phyloP scores from a whole-genome alignment of 768 basidiomycete genomes.

The Termitomyces sp. region DNA sequence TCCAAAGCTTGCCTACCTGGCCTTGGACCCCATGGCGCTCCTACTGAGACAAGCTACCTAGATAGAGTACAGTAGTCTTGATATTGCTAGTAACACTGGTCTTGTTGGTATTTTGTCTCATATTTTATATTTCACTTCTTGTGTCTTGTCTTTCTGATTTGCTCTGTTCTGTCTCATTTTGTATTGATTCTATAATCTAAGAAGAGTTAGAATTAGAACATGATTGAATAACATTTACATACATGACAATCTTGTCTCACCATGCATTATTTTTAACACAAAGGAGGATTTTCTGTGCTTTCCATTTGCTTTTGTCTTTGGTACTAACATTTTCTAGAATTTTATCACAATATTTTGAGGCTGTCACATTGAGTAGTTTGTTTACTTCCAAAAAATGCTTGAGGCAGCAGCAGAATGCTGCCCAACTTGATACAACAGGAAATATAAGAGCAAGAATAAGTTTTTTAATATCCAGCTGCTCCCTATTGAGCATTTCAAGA shows the following conservation, averaged over 20 bases:
- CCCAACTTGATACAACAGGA: constrained; percentile 1
- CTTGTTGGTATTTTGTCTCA: too few relatives aligned
- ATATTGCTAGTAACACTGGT: too few relatives aligned
- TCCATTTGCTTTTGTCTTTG: neutral
- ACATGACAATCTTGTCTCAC: neutral
- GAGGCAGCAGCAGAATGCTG: neutral
- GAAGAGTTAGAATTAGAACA: neutral
- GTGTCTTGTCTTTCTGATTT: too few relatives aligned
- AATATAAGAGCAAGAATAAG: neutral
- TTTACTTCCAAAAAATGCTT: neutral
- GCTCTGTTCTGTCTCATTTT: too few relatives aligned
- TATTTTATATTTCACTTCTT: too few relatives aligned
- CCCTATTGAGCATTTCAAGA: neutral
- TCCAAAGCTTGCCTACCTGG: too few relatives aligned
- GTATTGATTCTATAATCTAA: too few relatives aligned
- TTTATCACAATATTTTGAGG: neutral
- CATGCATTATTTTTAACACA: neutral
- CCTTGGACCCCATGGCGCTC: too few relatives aligned
- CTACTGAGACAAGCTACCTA: too few relatives aligned
- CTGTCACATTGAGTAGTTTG: neutral
- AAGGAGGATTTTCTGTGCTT: neutral
- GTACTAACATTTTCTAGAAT: neutral
- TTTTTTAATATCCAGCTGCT: neutral
- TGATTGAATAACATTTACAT: neutral
- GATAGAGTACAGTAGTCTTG: too few relatives aligned